A percentile compares a stretch with the other conserved stretches of the same genome.
These are phyloP conservation scores for Fomitopsis pinicola DNA, from an alignment of 1,284 basidiomycete species.

Conservation along the genomic window DNA sequence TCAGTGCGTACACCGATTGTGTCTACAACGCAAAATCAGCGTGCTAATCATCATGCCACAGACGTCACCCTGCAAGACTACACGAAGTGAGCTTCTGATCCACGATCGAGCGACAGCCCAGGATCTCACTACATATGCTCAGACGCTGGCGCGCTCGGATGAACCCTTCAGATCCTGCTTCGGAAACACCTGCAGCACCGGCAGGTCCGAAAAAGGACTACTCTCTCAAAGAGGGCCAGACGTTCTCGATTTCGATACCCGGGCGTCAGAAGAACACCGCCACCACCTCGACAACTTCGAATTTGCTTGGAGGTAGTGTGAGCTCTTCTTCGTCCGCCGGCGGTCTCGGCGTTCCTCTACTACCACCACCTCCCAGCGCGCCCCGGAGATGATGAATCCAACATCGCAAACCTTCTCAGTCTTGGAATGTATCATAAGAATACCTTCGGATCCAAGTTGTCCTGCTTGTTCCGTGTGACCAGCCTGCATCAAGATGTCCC, in stretches of 20 bases:
- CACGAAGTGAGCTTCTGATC: constrained; percentile 63
- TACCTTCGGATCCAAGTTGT: neutral
- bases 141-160: constrained; percentile 61
- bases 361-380: constrained; percentile 71
- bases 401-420: neutral
- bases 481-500: too few species aligned
- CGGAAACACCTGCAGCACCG: constrained; percentile 48
- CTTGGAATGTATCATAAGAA: neutral
- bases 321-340: constrained; percentile 17
- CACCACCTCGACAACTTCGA: constrained; percentile 5
- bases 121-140: neutral
- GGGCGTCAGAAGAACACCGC: constrained; percentile 39
- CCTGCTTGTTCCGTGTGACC: neutral
- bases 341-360: constrained; percentile 43
- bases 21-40: neutral
- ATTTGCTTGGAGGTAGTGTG: constrained; percentile 17
- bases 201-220: constrained; percentile 90
- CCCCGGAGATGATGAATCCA: constrained; percentile 28
- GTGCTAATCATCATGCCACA: constrained; percentile 24
- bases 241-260: constrained; percentile 89
- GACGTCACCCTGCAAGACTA: constrained; percentile 95
- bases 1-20: constrained; percentile 53
- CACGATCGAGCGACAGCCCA: neutral
- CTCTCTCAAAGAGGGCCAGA: constrained; percentile 93
- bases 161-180: constrained; percentile 46